phyloP scores from a whole-genome alignment of 202 grass and related monocot species.

The Elaeis oleifera region DNA sequence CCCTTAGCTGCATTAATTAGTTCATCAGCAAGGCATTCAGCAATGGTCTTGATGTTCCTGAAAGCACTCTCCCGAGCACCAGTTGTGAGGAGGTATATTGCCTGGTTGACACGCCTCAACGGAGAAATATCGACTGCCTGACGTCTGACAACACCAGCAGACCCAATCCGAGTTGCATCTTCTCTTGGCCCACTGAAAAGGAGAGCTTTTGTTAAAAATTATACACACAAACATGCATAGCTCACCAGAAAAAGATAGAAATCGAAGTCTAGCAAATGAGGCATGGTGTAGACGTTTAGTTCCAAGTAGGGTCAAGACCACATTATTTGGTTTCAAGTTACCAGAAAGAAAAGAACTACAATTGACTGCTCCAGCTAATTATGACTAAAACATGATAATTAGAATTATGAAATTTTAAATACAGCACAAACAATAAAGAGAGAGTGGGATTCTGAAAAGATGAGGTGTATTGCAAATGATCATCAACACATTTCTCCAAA shows the following conservation, averaged over 20 bases:
- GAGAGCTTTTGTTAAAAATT: neutral
- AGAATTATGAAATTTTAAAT: too few relatives aligned
- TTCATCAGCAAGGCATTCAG: conserved; percentile 52
- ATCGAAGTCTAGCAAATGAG: neutral
- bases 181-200: conserved; percentile 51
- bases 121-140: conserved; percentile 64
- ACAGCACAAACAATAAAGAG: too few relatives aligned
- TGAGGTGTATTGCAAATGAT: too few relatives aligned
- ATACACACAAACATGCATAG: neutral
- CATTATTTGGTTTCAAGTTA: too few relatives aligned
- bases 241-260: neutral
- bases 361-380: too few relatives aligned
- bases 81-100: conserved; percentile 47
- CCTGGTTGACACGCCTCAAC: conserved; percentile 42
- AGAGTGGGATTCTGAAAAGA: too few relatives aligned
- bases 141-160: conserved; percentile 50
- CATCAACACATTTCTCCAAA: too few relatives aligned
- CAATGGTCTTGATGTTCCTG: conserved; percentile 53
- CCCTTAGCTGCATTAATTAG: conserved; percentile 62
- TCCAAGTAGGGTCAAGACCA: too few relatives aligned
- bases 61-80: conserved; percentile 55
- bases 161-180: conserved; percentile 52
- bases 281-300: neutral
- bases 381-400: too few relatives aligned
- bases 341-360: too few relatives aligned